Base-by-base conservation (phyloP, 1,284 basidiomycete genomes). In the Xanthoconium separans region DNA sequence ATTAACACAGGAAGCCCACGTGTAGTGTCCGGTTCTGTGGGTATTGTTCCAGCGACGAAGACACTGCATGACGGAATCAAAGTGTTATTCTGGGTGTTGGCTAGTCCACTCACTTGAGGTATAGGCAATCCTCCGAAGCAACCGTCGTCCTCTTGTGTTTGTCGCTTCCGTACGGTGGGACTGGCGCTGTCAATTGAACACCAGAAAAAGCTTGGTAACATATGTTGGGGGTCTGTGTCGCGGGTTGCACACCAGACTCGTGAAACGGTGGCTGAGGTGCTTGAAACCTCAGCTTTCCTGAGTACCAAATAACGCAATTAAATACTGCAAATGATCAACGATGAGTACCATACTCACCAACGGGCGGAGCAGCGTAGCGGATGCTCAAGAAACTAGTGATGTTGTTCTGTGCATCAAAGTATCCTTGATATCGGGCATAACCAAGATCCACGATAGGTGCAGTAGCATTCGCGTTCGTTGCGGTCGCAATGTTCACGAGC, bases 351-450 rank as follows among this genome's bases (percentile, higher is more conserved):
- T 41, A 47, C 59, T 61, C 7, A 49, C 58, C 58, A 7, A 61
- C 3, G 10, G 58, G 58, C 7, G 58, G 52, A 12, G 58, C 60
- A 39, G 60, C 60, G 43, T 62, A 60, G 31, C 60, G 60, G 29
- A 60, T 30, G 22, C 50, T 27, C 45, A 61, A 44, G 39, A 60
- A 60, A 29, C 11, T 27, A 5, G 59, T 59, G 13, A 47, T 37
- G n/a, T 62, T 57, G 1, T 15, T 39, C 30, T 50, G 47, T 10
- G 37, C 13, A 36, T 62, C 58, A 29, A 47, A 52, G 18, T 37
- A 45, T 6, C 37, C 37, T 39, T 39, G 37, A n/a, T 39, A 39
- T 12, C 11, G 37, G n/a, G 37, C 37, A 12, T 39, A 39, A 20
- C 37, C 37, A 39, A 39, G 37, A 20, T 39, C 37, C 9, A 39